phyloP scores from a whole-genome alignment of 2,329 filamentous ascomycete genomes.

The Alternaria sp. region DNA sequence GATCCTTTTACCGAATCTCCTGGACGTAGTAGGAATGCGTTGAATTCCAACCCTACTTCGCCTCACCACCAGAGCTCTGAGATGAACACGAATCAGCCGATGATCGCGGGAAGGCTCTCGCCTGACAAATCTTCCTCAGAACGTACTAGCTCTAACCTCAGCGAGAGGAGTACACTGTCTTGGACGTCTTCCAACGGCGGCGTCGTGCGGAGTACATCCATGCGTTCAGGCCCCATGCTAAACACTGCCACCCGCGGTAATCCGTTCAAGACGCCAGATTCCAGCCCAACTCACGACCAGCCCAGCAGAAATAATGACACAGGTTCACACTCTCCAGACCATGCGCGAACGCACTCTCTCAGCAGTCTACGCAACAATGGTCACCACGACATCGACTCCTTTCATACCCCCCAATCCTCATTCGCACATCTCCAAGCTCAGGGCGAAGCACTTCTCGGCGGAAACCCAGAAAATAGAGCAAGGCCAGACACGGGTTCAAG shows the following conservation, averaged over 20 bases:
- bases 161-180: conserved; percentile 60
- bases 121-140: conserved; percentile 59
- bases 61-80: conserved; percentile 27
- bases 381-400: conserved; percentile 58
- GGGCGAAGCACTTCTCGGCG: conserved; percentile 61
- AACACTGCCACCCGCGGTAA: conserved; percentile 38
- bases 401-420: conserved; percentile 60
- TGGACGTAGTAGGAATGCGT: conserved; percentile 45
- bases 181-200: conserved; percentile 53
- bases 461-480: conserved; percentile 43
- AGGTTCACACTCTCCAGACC: conserved; percentile 30
- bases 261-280: conserved; percentile 46
- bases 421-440: conserved; percentile 62
- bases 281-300: conserved; percentile 41
- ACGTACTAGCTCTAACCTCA: conserved; percentile 65
- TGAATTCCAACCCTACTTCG: conserved; percentile 32
- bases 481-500: conserved; percentile 46
- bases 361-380: conserved; percentile 49
- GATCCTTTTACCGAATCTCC: conserved; percentile 55
- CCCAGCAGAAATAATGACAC: conserved; percentile 24
- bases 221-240: conserved; percentile 54
- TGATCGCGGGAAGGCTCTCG: conserved; percentile 52
- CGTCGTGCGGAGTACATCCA: conserved; percentile 56
- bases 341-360: conserved; percentile 39
- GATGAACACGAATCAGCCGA: conserved; percentile 10